Evolutionary conservation across 208 protist genomes (phyloP).

Genomic region (Wallacemonas sp.): DNA sequence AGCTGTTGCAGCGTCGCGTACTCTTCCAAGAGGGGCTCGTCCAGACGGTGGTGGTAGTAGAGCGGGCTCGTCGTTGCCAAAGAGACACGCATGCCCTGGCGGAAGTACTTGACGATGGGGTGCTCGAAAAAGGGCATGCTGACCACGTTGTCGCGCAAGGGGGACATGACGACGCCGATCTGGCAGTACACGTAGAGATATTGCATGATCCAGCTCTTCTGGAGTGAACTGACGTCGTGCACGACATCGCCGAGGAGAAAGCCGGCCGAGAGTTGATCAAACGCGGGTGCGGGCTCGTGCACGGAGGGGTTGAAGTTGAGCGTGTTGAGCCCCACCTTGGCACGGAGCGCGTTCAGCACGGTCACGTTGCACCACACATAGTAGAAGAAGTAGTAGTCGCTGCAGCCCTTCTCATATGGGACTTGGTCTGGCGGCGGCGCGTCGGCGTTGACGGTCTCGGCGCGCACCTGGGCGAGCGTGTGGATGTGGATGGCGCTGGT

Average conservation of each 20-base stretch:
- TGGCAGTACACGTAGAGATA: constrained; percentile 98
- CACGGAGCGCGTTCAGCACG: constrained; percentile 95
- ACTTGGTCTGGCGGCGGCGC: constrained; percentile 59
- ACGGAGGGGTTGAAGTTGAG: constrained; percentile 94
- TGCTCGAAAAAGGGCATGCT: constrained; percentile 96
- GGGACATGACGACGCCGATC: constrained; percentile 97
- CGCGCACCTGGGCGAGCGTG: constrained; percentile 43
- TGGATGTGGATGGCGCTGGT: constrained; percentile 95
- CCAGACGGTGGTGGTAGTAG: constrained; percentile 87
- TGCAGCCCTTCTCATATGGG: constrained; percentile 81
- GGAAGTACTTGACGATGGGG: constrained; percentile 95
- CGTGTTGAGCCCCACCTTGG: constrained; percentile 70
- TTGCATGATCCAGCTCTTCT: constrained; percentile 96
- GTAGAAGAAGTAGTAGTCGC: constrained; percentile 98
- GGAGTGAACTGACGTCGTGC: constrained; percentile 95
- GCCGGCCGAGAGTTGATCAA: constrained; percentile 93
- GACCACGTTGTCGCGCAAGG: constrained; percentile 97
- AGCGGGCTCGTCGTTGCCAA: constrained; percentile 97
- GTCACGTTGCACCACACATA: constrained; percentile 98
- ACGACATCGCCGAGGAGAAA: constrained; percentile 96
- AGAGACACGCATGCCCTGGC: constrained; percentile 95
- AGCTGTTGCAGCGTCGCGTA: constrained; percentile 90
- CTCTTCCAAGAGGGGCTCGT: constrained; percentile 85
- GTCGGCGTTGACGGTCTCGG: constrained; percentile 49
- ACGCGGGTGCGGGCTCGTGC: constrained; percentile 78